Percentiles rank a stretch among this genome's conserved stretches.
These are phyloP conservation scores for Copromyces sp. DNA, from an alignment of 495 filamentous ascomycete species.

Conservation along the genomic window DNA sequence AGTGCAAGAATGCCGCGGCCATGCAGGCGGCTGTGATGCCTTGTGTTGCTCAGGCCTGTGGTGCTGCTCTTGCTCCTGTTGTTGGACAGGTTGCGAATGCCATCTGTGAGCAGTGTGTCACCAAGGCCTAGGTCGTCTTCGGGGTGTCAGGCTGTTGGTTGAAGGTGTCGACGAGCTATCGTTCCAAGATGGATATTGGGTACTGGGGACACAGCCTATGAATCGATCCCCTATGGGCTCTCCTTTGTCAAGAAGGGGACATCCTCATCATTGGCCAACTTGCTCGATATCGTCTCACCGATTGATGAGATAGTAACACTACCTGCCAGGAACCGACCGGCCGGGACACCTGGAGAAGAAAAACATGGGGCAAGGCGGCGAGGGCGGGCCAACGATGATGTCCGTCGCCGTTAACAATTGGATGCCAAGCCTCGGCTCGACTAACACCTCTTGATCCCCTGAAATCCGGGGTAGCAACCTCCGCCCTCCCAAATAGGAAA, in stretches of 20 bases:
- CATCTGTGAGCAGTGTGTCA: conserved; percentile 7
- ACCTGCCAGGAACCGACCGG: not conserved
- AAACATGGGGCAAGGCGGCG: not conserved
- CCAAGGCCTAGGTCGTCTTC: not conserved
- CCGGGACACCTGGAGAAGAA: not conserved
- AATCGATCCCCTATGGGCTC: not conserved
- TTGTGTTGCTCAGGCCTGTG: conserved; percentile 4
- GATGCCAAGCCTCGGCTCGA: not conserved
- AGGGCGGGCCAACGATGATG: not conserved
- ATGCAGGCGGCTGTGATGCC: conserved; percentile 9
- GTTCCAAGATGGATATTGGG: not conserved
- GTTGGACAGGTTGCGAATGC: conserved; percentile 7
- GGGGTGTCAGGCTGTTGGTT: not conserved
- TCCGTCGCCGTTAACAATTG: not conserved
- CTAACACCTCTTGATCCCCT: not conserved
- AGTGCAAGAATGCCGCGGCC: conserved; percentile 6
- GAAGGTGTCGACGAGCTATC: not conserved
- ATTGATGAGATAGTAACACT: not conserved
- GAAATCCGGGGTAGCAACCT: not conserved
- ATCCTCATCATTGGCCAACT: not conserved
- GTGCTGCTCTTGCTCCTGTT: not conserved
- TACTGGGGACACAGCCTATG: not conserved
- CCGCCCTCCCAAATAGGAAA: not conserved
- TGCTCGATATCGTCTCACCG: not conserved
- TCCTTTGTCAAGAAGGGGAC: not conserved